Evolutionary conservation across 495 filamentous ascomycete species (phyloP), one percentile per base, ranked within the genome.

Genomic region (Penicillium steckii): DNA sequence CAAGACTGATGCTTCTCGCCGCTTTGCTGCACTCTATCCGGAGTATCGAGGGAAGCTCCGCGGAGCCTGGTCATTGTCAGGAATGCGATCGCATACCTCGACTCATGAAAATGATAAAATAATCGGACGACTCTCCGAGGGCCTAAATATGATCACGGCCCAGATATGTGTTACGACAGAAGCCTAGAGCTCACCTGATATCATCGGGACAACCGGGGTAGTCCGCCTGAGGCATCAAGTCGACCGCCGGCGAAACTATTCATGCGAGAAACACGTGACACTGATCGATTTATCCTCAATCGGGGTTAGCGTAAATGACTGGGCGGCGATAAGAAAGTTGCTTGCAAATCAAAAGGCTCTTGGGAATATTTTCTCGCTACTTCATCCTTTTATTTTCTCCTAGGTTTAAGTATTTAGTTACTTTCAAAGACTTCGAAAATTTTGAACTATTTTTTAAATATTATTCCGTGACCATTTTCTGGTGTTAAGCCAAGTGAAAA

Each of bases 31-130:
- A 68, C 52, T 44, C 50, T 52, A 44, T 69, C 65, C 27, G 64
- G 64, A 17, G 67, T 69, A 53, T 69, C 67, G 43, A 72, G 55
- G 29, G 74, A 76, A 66, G 70, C 72, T 68, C 72, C 74, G 64
- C 67, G 71, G 66, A 74, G 68, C 67, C 73, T 75, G 44, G 72
- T 74, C 74, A 76, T 77, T 15, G 60, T 74, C 48, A 54, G 41
- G 47, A 32, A 27, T 35, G 8, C 30, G 15, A 49, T 59, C 59
- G 53, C 72, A 75, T 75, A 27, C 47, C 67, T 61, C n/a, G 42
- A 22, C 21, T 25, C 44, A 8, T 29, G 3, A 19, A 40, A 12
- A 21, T 25, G 8, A 12, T 9, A 10, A 2, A 17, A 18, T 4
- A n/a, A 26, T 19, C n/a, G 35, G 7, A 17, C 1, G 15, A 2